Conservation (phyloP, 139 green algal genomes). For the Gonium pectorale region DNA sequence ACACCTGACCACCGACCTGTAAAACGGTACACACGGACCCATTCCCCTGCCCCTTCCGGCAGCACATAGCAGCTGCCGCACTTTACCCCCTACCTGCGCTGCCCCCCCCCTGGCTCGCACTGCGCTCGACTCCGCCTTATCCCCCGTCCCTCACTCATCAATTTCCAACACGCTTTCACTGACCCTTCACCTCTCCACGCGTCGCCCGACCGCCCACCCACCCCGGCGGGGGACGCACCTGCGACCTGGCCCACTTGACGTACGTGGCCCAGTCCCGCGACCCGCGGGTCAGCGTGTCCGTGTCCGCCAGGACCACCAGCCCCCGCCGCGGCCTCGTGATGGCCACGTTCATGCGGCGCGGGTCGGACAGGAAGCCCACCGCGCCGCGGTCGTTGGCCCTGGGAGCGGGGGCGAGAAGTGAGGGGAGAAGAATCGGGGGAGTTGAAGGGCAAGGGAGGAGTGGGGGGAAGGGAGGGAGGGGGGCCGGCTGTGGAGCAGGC, state of each 20-base stretch:
- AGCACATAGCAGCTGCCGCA: too few species aligned
- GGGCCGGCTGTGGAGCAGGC: background rate
- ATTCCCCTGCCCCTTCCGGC: too few species aligned
- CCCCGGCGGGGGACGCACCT: background rate
- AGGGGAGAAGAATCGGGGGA: too few species aligned
- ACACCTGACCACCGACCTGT: too few species aligned
- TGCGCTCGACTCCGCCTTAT: too few species aligned
- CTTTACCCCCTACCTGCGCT: too few species aligned
- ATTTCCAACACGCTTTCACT: background rate
- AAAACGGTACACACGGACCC: too few species aligned
- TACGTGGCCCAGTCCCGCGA: constrained; percentile 43
- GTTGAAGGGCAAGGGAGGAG: background rate
- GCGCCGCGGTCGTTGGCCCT: constrained; percentile 58
- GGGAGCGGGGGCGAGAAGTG: too few species aligned
- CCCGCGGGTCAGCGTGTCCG: constrained; percentile 38
- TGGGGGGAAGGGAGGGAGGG: background rate
- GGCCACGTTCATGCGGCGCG: constrained; percentile 91
- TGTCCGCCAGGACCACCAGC: constrained; percentile 57
- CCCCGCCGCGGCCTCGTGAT: constrained; percentile 83
- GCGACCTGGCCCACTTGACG: constrained; percentile 37
- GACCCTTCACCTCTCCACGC: too few species aligned
- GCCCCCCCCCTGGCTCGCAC: too few species aligned
- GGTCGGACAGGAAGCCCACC: constrained; percentile 90
- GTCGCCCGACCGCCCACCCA: background rate
- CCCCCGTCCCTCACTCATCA: too few species aligned